Evolutionary conservation across 164 flowering plant genomes (phyloP).

Genomic region (Stephania japonica): DNA sequence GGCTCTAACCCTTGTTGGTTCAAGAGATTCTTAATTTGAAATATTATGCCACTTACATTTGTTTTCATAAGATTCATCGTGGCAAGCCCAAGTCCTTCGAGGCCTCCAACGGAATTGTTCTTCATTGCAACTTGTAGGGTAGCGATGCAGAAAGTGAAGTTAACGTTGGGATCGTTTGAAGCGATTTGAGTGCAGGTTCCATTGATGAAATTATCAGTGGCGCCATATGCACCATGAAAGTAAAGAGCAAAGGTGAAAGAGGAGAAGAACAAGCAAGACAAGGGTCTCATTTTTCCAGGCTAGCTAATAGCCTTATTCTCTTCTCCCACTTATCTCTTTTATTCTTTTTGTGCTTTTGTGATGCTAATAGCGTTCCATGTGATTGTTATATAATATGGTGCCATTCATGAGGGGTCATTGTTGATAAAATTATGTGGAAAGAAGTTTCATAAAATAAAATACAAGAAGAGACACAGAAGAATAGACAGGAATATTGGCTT

Average conservation of each 20-base stretch:
- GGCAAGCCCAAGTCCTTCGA: slow-evolving; percentile 21
- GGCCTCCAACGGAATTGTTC: slow-evolving; percentile 14
- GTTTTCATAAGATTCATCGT: slow-evolving; percentile 14
- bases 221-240: not conserved
- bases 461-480: not conserved
- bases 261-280: not conserved
- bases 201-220: not conserved
- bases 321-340: not conserved
- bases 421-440: not conserved
- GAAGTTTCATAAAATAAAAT: not conserved
- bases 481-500: too few relatives aligned
- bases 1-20: slow-evolving; percentile 3
- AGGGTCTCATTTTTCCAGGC: slow-evolving; percentile 3
- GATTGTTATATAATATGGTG: not conserved
- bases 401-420: not conserved
- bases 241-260: not conserved
- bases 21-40: slow-evolving; percentile 15
- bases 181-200: slow-evolving; percentile 9
- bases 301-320: not conserved
- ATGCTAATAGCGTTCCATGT: too few relatives aligned
- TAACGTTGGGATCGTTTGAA: not conserved
- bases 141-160: slow-evolving; percentile 23
- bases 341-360: not conserved
- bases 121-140: slow-evolving; percentile 15
- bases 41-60: slow-evolving; percentile 20